Evolutionary conservation across 805 yeast species (phyloP).

Genomic region (Trichomonascus vanleenenianus): DNA sequence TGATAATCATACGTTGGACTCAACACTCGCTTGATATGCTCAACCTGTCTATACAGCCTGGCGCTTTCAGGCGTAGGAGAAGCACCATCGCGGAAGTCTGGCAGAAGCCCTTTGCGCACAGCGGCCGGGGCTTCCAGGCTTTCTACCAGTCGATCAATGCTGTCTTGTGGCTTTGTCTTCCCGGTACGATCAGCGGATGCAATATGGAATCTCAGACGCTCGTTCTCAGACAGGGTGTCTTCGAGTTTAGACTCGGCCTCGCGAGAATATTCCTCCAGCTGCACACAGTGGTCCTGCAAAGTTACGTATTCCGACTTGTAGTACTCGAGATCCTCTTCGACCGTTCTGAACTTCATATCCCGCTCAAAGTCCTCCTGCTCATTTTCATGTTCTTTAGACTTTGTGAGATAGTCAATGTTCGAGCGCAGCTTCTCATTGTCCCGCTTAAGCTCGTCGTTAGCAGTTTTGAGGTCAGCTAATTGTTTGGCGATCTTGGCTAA

Average conservation of each 20-base stretch:
- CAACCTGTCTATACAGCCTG: not conserved
- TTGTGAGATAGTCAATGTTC: conserved; percentile 2
- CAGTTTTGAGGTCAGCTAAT: conserved; percentile 4
- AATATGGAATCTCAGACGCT: too few relatives aligned
- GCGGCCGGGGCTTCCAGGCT: not conserved
- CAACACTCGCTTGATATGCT: conserved; percentile 1
- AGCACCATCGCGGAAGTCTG: not conserved
- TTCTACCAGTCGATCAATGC: too few relatives aligned
- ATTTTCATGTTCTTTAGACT: conserved; percentile 1
- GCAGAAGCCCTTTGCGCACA: not conserved
- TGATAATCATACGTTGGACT: not conserved
- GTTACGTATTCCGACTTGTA: conserved; percentile 2
- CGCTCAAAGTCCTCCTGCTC: conserved; percentile 2
- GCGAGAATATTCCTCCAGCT: not conserved
- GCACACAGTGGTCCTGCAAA: not conserved
- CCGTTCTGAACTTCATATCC: conserved; percentile 1
- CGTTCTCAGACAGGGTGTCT: not conserved
- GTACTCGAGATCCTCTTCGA: conserved; percentile 1
- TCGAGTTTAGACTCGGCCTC: not conserved
- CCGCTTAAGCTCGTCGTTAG: conserved; percentile 1
- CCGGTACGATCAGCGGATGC: not conserved
- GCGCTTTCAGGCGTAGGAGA: not conserved
- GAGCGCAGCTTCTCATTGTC: conserved; percentile 6
- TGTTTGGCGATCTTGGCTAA: conserved; percentile 4
- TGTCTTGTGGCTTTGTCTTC: not conserved